Conservation (phyloP, 768 basidiomycete species). For the Pleurotus salmoneostramineus region DNA sequence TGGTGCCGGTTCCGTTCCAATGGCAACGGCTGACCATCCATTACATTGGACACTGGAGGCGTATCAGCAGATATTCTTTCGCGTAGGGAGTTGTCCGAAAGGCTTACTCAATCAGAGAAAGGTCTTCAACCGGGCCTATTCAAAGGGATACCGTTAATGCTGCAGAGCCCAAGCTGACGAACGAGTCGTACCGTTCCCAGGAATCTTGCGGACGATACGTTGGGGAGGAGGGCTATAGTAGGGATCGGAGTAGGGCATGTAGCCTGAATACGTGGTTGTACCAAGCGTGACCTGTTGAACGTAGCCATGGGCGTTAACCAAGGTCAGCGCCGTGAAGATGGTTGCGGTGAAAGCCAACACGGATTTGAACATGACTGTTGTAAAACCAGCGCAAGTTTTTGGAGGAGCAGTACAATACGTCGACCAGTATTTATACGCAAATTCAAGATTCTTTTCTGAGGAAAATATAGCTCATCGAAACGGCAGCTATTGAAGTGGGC, state of each 20-base stretch:
- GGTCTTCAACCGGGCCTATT: slow-evolving; percentile 31
- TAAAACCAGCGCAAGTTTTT: background rate
- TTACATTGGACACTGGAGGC: slow-evolving; percentile 27
- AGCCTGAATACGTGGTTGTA: slow-evolving; percentile 28
- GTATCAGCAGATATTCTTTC: background rate
- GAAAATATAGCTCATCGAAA: background rate
- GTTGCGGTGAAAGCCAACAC: background rate
- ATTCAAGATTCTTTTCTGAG: background rate
- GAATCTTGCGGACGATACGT: slow-evolving; percentile 38
- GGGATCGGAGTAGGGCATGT: slow-evolving; percentile 31
- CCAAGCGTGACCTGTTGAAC: slow-evolving; percentile 32
- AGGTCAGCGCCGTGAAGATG: background rate
- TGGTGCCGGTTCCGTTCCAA: slow-evolving; percentile 30
- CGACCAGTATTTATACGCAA: background rate
- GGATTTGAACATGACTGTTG: background rate
- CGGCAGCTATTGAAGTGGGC: background rate
- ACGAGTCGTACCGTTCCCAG: slow-evolving; percentile 29
- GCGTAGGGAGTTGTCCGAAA: background rate
- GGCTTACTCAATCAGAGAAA: slow-evolving; percentile 32
- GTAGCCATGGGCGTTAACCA: slow-evolving; percentile 29
- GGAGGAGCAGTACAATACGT: background rate
- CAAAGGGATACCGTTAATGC: background rate
- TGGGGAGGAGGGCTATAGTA: slow-evolving; percentile 29
- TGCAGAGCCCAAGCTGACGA: background rate
- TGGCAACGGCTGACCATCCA: slow-evolving; percentile 21